A percentile compares a stretch with the other conserved stretches of the same genome.
Evolutionary conservation across 2,329 filamentous ascomycete genomes (phyloP).

Genomic region (Neopestalotiopsis clavispora): DNA sequence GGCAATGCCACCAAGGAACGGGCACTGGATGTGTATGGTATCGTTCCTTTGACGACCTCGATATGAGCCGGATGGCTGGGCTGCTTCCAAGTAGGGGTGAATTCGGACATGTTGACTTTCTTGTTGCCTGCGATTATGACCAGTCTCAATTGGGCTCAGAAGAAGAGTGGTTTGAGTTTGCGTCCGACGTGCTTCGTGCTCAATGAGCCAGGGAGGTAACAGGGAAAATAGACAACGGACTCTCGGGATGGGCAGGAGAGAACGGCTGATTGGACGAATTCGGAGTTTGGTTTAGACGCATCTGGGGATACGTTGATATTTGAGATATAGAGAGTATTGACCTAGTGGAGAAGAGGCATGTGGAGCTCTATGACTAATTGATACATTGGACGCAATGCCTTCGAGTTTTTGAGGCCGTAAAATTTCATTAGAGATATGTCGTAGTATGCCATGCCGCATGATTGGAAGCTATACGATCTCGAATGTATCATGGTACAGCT

Average conservation of each 20-base stretch:
- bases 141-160: too few species aligned
- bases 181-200: too few species aligned
- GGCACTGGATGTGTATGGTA: conserved; percentile 6
- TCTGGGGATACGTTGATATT: not conserved
- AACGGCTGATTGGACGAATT: not conserved
- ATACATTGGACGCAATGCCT: not conserved
- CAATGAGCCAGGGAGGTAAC: too few species aligned
- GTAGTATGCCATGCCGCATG: not conserved
- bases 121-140: too few species aligned
- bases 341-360: conserved; percentile 6
- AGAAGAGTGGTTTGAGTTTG: too few species aligned
- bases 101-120: not conserved
- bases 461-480: not conserved
- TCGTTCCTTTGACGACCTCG: conserved; percentile 7
- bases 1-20: conserved; percentile 7
- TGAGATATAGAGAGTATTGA: not conserved
- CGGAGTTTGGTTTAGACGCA: not conserved
- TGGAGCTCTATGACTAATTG: conserved; percentile 1
- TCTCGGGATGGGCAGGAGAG: not conserved
- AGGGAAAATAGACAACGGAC: not conserved
- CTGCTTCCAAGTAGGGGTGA: conserved; percentile 6
- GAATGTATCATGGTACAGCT: not conserved
- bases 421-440: conserved; percentile 2
- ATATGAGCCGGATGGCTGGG: conserved; percentile 2
- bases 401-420: not conserved